A percentile compares a stretch with the other conserved stretches of the same genome.
Evolutionary conservation across 129 eudicot genomes (phyloP).

Genomic region (Mikania micrantha): DNA sequence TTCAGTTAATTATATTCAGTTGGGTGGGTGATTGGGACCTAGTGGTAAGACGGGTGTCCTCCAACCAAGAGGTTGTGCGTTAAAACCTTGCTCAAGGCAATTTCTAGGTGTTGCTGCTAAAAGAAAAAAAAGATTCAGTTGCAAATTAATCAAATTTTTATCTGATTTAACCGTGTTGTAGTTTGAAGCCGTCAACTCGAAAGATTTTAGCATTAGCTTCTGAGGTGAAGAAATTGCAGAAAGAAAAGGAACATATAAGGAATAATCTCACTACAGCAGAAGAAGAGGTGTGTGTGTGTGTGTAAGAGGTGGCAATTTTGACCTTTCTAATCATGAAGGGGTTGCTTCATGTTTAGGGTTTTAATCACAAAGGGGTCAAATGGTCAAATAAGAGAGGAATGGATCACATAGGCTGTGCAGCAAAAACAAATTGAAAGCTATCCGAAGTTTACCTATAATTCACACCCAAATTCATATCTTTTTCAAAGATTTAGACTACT

Average conservation of each 20-base stretch:
- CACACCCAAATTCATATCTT: neutral
- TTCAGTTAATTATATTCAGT: neutral
- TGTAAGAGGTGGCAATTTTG: neutral
- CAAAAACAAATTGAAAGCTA: neutral
- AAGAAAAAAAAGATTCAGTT: too few relatives aligned
- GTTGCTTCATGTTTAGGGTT: neutral
- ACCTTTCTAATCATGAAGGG: neutral
- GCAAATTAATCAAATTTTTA: neutral
- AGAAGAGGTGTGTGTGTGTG: slow-evolving; percentile 53
- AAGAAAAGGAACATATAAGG: slow-evolving; percentile 62
- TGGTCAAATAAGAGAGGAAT: neutral
- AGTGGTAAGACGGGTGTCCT: too few relatives aligned
- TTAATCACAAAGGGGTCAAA: neutral
- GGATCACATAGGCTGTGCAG: neutral
- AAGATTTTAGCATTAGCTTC: slow-evolving; percentile 56
- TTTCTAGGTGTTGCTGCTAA: too few relatives aligned
- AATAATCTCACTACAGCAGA: slow-evolving; percentile 70
- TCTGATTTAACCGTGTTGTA: slow-evolving; percentile 13
- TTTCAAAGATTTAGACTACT: neutral
- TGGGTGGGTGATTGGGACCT: too few relatives aligned
- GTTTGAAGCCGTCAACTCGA: slow-evolving; percentile 66
- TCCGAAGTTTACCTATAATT: neutral
- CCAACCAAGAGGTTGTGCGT: too few relatives aligned
- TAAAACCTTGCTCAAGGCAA: too few relatives aligned
- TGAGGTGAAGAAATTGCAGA: slow-evolving; percentile 38